Conservation (phyloP, 2,329 filamentous ascomycete species). For the Cordyceps militaris region DNA sequence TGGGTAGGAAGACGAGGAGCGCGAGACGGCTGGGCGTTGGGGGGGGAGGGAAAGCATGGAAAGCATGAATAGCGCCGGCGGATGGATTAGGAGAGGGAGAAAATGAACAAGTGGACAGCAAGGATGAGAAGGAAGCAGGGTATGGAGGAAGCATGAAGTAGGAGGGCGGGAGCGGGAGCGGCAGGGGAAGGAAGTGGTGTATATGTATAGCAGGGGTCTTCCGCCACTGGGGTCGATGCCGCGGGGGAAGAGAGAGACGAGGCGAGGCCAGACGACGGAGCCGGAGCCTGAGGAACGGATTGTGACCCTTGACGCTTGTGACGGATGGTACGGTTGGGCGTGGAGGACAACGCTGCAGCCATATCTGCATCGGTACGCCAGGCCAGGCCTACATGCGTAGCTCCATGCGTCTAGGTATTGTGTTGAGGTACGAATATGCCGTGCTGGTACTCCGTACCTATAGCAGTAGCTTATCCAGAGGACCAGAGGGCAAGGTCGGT, state of each 20-base stretch:
- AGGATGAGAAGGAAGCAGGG: not conserved
- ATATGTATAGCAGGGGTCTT: conserved; percentile 10
- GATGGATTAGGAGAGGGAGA: not conserved
- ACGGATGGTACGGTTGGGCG: not conserved
- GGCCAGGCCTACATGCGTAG: not conserved
- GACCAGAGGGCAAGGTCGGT: not conserved
- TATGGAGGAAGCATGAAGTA: not conserved
- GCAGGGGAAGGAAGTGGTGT: conserved; percentile 3
- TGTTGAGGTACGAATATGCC: not conserved
- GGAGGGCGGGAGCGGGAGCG: not conserved
- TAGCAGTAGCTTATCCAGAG: not conserved
- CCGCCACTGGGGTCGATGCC: conserved; percentile 7
- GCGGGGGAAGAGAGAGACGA: conserved; percentile 2
- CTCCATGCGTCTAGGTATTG: not conserved
- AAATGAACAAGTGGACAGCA: not conserved
- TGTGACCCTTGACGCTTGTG: conserved; percentile 17
- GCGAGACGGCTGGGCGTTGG: conserved; percentile 1
- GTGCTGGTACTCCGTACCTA: too few species aligned
- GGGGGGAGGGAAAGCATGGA: conserved; percentile 8
- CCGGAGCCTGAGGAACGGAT: conserved; percentile 6
- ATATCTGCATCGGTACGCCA: not conserved
- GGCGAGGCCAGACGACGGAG: not conserved
- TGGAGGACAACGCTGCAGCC: conserved; percentile 5
- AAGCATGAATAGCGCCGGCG: not conserved
- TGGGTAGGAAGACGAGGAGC: not conserved